Conservation (phyloP, 176 grass and related monocot genomes). For the Areca catechu region DNA sequence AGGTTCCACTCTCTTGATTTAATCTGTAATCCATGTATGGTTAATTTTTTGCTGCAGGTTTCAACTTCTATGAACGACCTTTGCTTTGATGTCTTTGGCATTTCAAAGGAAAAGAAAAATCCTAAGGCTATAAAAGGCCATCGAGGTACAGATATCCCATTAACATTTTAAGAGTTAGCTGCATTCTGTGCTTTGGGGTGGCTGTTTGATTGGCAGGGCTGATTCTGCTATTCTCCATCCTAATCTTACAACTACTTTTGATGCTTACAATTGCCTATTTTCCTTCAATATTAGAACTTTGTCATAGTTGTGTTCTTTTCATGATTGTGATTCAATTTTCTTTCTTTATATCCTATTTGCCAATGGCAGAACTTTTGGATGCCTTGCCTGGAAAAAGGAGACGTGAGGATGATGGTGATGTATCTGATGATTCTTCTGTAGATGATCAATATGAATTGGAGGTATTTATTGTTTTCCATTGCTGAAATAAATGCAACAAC, state of each 20-base stretch:
- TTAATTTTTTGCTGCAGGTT: slow-evolving; percentile 29
- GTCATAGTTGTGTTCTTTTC: background rate
- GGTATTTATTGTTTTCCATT: slow-evolving; percentile 21
- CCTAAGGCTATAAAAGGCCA: slow-evolving; percentile 73
- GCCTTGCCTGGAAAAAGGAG: slow-evolving; percentile 82
- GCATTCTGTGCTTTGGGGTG: too few species aligned
- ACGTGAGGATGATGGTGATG: slow-evolving; percentile 44
- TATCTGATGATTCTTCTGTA: slow-evolving; percentile 40
- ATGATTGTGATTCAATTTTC: background rate
- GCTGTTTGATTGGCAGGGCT: too few species aligned
- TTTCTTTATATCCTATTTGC: background rate
- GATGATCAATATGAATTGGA: slow-evolving; percentile 48
- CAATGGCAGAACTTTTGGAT: slow-evolving; percentile 61
- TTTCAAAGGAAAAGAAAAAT: slow-evolving; percentile 91
- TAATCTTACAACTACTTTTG: too few species aligned
- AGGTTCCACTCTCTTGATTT: too few species aligned
- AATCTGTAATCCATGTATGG: too few species aligned
- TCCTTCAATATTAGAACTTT: too few species aligned
- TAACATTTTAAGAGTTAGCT: too few species aligned
- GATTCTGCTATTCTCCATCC: too few species aligned
- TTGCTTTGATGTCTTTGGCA: slow-evolving; percentile 89
- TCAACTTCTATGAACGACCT: slow-evolving; percentile 94
- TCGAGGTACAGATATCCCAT: slow-evolving; percentile 44
- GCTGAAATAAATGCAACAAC: too few species aligned
- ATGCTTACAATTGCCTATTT: too few species aligned